Conservation (phyloP, 768 basidiomycete genomes). For the Neoboletus magnificus region DNA sequence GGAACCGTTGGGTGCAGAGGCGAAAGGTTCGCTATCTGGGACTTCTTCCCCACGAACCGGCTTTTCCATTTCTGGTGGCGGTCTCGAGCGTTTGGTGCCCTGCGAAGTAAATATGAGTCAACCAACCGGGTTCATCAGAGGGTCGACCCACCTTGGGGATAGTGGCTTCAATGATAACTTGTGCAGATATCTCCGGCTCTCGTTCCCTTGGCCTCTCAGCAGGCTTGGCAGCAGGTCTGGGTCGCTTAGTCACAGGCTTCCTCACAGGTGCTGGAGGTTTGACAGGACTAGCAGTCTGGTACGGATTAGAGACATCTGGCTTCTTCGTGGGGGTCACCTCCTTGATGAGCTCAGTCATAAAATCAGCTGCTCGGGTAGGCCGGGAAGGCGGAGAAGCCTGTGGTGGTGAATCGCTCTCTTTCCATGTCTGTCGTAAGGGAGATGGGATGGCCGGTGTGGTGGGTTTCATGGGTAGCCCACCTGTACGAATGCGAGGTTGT, state of each 20-base stretch:
- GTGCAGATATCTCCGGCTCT: constrained; percentile 43
- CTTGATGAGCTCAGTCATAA: constrained; percentile 68
- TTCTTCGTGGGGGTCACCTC: constrained; percentile 63
- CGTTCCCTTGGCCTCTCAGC: constrained; percentile 29
- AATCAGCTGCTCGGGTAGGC: constrained; percentile 64
- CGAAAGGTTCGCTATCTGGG: constrained; percentile 7
- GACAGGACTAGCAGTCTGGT: constrained; percentile 69
- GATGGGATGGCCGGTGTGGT: constrained; percentile 68
- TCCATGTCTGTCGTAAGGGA: constrained; percentile 74
- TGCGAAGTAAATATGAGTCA: constrained; percentile 26
- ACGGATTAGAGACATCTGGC: constrained; percentile 73
- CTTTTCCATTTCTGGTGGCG: constrained; percentile 56
- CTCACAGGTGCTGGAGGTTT: constrained; percentile 46
- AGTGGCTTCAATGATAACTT: constrained; percentile 75
- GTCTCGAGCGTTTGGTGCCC: constrained; percentile 78
- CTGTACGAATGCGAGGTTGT: constrained; percentile 39
- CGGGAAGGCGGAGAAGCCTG: constrained; percentile 30
- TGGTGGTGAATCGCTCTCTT: constrained; percentile 40
- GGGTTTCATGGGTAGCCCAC: constrained; percentile 42
- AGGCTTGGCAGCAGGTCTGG: constrained; percentile 34
- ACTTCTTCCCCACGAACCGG: constrained; percentile 7
- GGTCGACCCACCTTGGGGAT: constrained; percentile 57
- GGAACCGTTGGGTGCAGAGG: constrained; percentile 16
- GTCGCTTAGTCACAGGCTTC: constrained; percentile 39
- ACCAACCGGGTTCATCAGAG: constrained; percentile 2